Evolutionary conservation across 495 filamentous ascomycete species (phyloP).

Genomic region (Aspergillus carlsbadensis): DNA sequence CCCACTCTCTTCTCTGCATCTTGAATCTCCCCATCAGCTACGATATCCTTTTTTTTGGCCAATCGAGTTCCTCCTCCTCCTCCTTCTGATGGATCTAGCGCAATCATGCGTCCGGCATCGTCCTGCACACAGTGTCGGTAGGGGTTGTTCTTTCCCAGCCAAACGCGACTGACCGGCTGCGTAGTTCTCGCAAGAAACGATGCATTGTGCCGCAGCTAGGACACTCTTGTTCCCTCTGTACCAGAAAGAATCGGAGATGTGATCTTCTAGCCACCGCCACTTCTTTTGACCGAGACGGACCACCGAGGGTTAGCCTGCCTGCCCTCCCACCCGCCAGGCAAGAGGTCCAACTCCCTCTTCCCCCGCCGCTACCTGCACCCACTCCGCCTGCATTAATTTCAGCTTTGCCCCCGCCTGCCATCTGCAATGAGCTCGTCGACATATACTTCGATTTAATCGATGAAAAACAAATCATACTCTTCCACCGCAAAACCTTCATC

Average conservation of each 20-base stretch:
- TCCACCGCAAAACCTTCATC: slow-evolving; percentile 4
- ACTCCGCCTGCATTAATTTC: not conserved
- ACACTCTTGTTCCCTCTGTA: not conserved
- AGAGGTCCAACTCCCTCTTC: too few species aligned
- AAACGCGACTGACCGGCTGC: not conserved
- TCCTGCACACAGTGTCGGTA: slow-evolving; percentile 9
- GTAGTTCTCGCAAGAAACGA: slow-evolving; percentile 4
- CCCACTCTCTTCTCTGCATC: too few species aligned
- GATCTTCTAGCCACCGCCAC: not conserved
- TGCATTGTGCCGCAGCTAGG: not conserved
- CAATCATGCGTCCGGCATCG: slow-evolving; percentile 5
- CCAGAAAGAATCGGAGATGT: not conserved
- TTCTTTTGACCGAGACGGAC: too few species aligned
- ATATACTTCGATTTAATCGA: slow-evolving; percentile 8
- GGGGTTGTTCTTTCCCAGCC: not conserved
- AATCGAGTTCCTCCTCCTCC: too few species aligned
- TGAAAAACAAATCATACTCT: slow-evolving; percentile 6
- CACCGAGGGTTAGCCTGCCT: too few species aligned
- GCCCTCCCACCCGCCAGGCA: too few species aligned
- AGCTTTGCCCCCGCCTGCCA: not conserved
- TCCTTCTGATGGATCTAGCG: not conserved
- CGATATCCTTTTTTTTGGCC: too few species aligned
- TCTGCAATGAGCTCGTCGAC: slow-evolving; percentile 7
- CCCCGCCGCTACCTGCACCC: not conserved
- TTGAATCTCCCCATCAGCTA: too few species aligned